A percentile compares a stretch with the other conserved stretches of the same genome.
Conservation (phyloP, 495 filamentous ascomycete species). For the Cetradonia linearis region DNA sequence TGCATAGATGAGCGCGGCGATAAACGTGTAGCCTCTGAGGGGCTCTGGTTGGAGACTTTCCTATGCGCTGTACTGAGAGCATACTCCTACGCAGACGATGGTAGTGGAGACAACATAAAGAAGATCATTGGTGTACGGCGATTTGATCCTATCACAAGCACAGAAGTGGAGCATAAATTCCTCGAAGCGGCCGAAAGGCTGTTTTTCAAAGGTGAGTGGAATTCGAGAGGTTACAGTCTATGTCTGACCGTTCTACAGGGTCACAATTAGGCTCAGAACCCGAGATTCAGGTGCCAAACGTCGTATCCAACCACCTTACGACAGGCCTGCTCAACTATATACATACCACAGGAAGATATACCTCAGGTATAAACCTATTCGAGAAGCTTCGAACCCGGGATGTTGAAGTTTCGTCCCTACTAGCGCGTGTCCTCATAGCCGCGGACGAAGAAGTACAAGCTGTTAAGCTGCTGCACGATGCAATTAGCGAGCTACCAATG, state of each 20-base stretch:
- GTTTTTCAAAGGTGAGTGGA: slow-evolving; percentile 72
- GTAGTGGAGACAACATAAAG: slow-evolving; percentile 78
- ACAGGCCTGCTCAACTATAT: slow-evolving; percentile 93
- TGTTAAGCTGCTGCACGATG: slow-evolving; percentile 75
- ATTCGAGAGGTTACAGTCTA: not conserved
- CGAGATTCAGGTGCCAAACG: slow-evolving; percentile 92
- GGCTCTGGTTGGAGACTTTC: slow-evolving; percentile 94
- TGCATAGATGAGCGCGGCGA: slow-evolving; percentile 91
- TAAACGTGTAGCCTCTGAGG: slow-evolving; percentile 81
- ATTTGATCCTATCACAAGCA: slow-evolving; percentile 95
- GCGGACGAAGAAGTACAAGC: slow-evolving; percentile 95
- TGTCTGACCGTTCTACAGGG: slow-evolving; percentile 43
- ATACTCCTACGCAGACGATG: slow-evolving; percentile 93
- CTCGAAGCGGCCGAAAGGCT: slow-evolving; percentile 88
- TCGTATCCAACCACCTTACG: slow-evolving; percentile 92
- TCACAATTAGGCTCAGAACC: slow-evolving; percentile 95
- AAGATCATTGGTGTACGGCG: slow-evolving; percentile 88
- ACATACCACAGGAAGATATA: slow-evolving; percentile 85
- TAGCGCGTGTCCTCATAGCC: slow-evolving; percentile 80
- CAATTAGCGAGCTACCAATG: slow-evolving; percentile 84
- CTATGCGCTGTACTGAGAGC: slow-evolving; percentile 86
- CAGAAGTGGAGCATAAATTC: slow-evolving; percentile 93
- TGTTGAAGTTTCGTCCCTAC: slow-evolving; percentile 83
- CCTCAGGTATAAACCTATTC: slow-evolving; percentile 95
- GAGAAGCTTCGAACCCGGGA: slow-evolving; percentile 88